phyloP scores from a whole-genome alignment of 225 moss, liverwort and hornwort species.

The Thuidium tamariscinum region DNA sequence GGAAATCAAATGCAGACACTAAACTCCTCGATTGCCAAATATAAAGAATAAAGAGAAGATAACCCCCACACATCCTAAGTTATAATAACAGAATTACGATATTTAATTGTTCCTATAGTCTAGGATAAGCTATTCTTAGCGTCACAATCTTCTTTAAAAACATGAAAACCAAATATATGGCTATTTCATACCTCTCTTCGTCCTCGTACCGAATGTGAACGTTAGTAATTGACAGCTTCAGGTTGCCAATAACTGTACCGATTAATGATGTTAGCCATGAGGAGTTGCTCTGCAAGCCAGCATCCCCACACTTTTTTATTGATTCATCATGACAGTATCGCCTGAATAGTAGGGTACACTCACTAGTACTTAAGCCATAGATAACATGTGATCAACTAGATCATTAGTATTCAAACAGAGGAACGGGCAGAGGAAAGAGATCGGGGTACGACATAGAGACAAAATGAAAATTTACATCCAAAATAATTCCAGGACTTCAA shows the following conservation, averaged over 20 bases:
- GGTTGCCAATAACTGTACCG: slow-evolving; percentile 70
- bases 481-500: neutral
- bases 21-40: neutral
- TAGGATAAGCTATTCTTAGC: neutral
- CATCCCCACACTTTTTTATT: neutral
- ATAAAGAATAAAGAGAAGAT: neutral
- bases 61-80: neutral
- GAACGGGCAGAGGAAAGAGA: neutral
- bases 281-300: slow-evolving; percentile 45
- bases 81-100: neutral
- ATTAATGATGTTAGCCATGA: slow-evolving; percentile 81
- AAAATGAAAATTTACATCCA: neutral
- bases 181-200: slow-evolving; percentile 40
- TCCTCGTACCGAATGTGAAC: slow-evolving; percentile 78
- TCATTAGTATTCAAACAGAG: neutral
- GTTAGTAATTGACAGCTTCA: slow-evolving; percentile 75
- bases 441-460: neutral
- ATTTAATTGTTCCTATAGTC: neutral
- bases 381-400: neutral
- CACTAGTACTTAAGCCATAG: neutral
- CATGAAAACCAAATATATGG: neutral
- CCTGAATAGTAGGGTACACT: neutral
- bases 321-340: neutral
- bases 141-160: neutral
- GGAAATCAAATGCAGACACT: neutral